Base-by-base conservation (phyloP, 1,284 basidiomycete genomes). In the Afroboletus lepidellus region DNA sequence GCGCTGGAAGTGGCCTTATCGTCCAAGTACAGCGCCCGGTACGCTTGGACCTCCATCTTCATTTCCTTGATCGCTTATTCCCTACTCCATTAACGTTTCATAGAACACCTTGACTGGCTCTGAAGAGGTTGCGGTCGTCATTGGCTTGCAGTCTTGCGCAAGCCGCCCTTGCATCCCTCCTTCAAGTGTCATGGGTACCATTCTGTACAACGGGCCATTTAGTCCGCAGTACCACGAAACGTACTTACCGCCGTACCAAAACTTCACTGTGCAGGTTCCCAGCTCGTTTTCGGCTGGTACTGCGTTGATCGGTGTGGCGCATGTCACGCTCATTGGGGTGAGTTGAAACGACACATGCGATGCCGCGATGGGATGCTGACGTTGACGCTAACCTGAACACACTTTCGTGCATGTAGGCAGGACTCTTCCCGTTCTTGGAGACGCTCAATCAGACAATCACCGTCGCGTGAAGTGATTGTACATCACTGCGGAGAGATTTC, bases 181-280 rank as follows among this genome's bases (percentile, higher is more conserved):
- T 32, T 36, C 57, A 0, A 29, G 27, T 0, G 5, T 34, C 33
- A 53, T 69, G 60, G 67, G 62, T 27, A 32, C 8, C 16, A 57
- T 69, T 30, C 21, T 69, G 44, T 69, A 68, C 48, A 68, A 58
- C 24, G 65, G 65, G 7, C 53, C 53, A 1, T 68, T 59, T n/a
- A 5, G 7, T 25, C 67, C 65, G 0, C 33, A 54, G 32, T 58
- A 39, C 12, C 44, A 67, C 16, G 64, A 58, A 20, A 0, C 7
- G 1, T n/a, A 54, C 33, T 13, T 46, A 18, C 57, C 66, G 3
- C 65, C 67, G 7, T 69, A 69, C 37, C 33, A 69, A 13, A 69
- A 66, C 46, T 58, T 69, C 13, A 59, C 60, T 0, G 57, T 69
- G 1, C 54, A 58, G 21, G 27, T 66, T 4, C 65, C 64, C 1